These are phyloP conservation scores for Orbilia oligospora DNA, from an alignment of 2,329 filamentous ascomycete species.

Conservation along the genomic window DNA sequence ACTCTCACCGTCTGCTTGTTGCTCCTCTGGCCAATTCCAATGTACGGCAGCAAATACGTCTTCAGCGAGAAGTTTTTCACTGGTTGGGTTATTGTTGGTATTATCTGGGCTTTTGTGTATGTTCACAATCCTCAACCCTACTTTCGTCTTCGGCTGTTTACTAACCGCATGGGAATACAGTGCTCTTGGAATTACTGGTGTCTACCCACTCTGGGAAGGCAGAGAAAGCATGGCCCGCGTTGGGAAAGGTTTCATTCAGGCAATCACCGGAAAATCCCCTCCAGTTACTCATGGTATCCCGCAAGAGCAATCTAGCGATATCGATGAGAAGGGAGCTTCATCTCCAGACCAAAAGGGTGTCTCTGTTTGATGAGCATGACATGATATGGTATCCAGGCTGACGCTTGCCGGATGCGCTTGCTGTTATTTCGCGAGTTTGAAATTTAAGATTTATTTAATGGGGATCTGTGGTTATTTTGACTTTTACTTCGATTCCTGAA, in stretches of 20 bases:
- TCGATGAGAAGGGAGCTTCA: constrained; percentile 43
- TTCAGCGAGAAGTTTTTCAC: constrained; percentile 87
- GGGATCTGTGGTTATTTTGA: constrained; percentile 6
- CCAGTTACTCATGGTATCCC: constrained; percentile 54
- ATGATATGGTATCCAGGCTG: not conserved
- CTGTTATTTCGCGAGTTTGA: constrained; percentile 12
- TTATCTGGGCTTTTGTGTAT: constrained; percentile 81
- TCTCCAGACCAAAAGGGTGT: constrained; percentile 33
- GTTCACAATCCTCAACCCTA: not conserved
- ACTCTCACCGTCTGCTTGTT: constrained; percentile 79
- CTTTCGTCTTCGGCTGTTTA: not conserved
- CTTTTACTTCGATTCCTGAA: not conserved
- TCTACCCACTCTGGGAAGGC: constrained; percentile 87
- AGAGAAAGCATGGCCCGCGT: constrained; percentile 74
- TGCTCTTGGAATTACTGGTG: constrained; percentile 72
- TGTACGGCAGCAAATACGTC: constrained; percentile 86
- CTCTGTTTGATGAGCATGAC: constrained; percentile 21
- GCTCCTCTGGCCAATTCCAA: constrained; percentile 90
- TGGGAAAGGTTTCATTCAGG: constrained; percentile 39
- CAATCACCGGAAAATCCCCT: constrained; percentile 37
- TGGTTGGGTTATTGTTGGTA: constrained; percentile 82
- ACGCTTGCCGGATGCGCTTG: not conserved
- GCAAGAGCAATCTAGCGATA: constrained; percentile 52
- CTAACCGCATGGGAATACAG: constrained; percentile 31
- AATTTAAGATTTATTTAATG: constrained; percentile 41